Conservation (phyloP, 1,139 yeast species). For the Geotrichum carabidarum region DNA sequence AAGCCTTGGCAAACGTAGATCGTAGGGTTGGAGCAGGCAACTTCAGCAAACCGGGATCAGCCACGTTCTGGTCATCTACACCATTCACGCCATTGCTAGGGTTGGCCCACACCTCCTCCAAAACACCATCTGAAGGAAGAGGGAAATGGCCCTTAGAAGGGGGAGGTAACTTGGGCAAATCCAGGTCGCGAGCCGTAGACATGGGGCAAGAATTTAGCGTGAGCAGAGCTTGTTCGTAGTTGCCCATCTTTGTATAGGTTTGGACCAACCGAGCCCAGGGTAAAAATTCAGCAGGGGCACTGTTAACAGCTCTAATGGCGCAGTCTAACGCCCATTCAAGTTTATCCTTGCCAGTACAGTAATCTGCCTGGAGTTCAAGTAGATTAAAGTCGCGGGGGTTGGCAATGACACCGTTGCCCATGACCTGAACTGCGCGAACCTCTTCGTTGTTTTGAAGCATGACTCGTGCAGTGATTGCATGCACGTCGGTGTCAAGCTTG, state of each 20-base stretch:
- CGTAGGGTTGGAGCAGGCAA: slow-evolving; percentile 74
- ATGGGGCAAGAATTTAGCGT: slow-evolving; percentile 90
- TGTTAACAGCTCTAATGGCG: slow-evolving; percentile 69
- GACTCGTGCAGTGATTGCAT: slow-evolving; percentile 57
- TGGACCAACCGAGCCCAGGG: slow-evolving; percentile 76
- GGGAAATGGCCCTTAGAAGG: slow-evolving; percentile 71
- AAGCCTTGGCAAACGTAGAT: slow-evolving; percentile 75
- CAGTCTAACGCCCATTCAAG: slow-evolving; percentile 68
- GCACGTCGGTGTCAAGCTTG: slow-evolving; percentile 46
- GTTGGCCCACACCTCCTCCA: slow-evolving; percentile 49
- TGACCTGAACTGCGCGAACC: slow-evolving; percentile 63
- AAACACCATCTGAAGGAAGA: slow-evolving; percentile 67
- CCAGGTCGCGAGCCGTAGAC: slow-evolving; percentile 65
- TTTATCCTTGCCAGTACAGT: slow-evolving; percentile 60
- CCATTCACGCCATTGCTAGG: slow-evolving; percentile 47
- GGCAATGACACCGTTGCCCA: slow-evolving; percentile 54
- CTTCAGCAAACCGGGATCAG: slow-evolving; percentile 63
- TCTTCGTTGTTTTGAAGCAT: slow-evolving; percentile 65
- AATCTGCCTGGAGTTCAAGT: slow-evolving; percentile 60
- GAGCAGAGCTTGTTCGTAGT: slow-evolving; percentile 70
- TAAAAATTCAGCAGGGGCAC: slow-evolving; percentile 79
- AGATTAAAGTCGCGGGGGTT: slow-evolving; percentile 60
- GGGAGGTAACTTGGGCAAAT: slow-evolving; percentile 50
- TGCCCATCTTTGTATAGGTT: slow-evolving; percentile 64
- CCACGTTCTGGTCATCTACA: slow-evolving; percentile 34